These are phyloP conservation scores for Cyberlindnera xishuangbannaensis DNA, from an alignment of 805 yeast genomes.

Conservation along the genomic window DNA sequence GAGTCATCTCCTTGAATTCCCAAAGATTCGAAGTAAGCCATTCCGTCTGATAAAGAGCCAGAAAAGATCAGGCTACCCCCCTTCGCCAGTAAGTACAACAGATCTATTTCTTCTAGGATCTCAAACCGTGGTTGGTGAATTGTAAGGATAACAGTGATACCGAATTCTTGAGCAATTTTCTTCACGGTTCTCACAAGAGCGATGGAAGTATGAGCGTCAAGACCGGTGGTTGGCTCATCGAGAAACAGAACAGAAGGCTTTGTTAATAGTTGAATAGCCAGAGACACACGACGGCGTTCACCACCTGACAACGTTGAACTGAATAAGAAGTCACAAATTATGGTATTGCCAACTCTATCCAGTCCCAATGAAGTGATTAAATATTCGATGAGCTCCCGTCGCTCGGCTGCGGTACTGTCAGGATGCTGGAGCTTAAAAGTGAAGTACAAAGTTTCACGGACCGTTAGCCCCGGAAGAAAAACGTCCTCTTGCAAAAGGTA, in stretches of 20 bases:
- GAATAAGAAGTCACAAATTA: constrained; percentile 37
- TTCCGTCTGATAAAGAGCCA: constrained; percentile 37
- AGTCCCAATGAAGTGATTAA: constrained; percentile 61
- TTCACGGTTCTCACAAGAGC: constrained; percentile 56
- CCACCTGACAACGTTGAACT: constrained; percentile 68
- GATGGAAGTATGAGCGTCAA: constrained; percentile 74
- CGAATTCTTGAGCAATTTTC: constrained; percentile 46
- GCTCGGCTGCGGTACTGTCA: constrained; percentile 31
- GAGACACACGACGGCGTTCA: constrained; percentile 69
- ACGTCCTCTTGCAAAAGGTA: constrained; percentile 76
- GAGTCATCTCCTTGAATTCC: constrained; percentile 32
- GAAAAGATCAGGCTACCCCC: constrained; percentile 48
- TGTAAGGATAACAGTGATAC: constrained; percentile 68
- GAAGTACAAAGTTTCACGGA: constrained; percentile 60
- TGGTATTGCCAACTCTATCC: constrained; percentile 53
- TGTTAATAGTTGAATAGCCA: constrained; percentile 71
- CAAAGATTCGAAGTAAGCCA: constrained; percentile 45
- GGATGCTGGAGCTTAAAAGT: constrained; percentile 53
- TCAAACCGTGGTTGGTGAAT: constrained; percentile 85
- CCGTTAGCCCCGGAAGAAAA: constrained; percentile 64
- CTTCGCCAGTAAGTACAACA: constrained; percentile 59
- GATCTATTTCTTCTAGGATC: constrained; percentile 62
- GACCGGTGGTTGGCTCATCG: constrained; percentile 87
- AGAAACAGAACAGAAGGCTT: constrained; percentile 72
- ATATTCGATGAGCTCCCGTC: constrained; percentile 47